phyloP scores from a whole-genome alignment of 805 yeast genomes.

The Starmerella sirachaensis region DNA sequence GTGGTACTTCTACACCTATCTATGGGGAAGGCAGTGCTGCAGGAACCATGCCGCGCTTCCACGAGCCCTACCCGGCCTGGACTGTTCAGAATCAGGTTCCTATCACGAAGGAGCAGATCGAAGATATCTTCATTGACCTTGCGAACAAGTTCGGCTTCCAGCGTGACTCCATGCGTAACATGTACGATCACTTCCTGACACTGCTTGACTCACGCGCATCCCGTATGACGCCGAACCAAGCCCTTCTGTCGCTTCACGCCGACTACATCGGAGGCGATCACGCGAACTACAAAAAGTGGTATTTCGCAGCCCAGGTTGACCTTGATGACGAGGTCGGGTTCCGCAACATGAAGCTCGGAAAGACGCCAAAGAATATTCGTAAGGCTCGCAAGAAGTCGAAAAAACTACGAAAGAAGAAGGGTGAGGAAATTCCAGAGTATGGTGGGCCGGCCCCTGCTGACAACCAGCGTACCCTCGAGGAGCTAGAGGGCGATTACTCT shows the following conservation, averaged over 20 bases:
- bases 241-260: constrained; percentile 66
- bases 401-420: constrained; percentile 33
- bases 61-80: constrained; percentile 99
- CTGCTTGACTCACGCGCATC: constrained; percentile 81
- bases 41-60: constrained; percentile 24
- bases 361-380: constrained; percentile 34
- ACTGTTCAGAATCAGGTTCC: constrained; percentile 85
- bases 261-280: constrained; percentile 87
- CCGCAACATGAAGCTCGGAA: constrained; percentile 44
- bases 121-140: constrained; percentile 45
- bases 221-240: constrained; percentile 58
- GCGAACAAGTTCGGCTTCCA: constrained; percentile 74
- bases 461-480: constrained; percentile 49
- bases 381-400: constrained; percentile 39
- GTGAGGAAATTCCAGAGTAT: constrained; percentile 18
- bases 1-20: constrained; percentile 91
- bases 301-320: constrained; percentile 71
- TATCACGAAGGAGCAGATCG: constrained; percentile 53
- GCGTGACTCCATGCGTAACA: constrained; percentile 59
- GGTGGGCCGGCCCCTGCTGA: constrained; percentile 34
- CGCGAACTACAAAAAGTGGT: constrained; percentile 86
- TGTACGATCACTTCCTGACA: constrained; percentile 67
- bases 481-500: constrained; percentile 54
- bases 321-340: constrained; percentile 58
- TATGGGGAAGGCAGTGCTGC: constrained; percentile 47